Evolutionary conservation across 768 basidiomycete genomes (phyloP), one percentile per base, ranked within the genome.

Genomic region (Podaxis sp.): DNA sequence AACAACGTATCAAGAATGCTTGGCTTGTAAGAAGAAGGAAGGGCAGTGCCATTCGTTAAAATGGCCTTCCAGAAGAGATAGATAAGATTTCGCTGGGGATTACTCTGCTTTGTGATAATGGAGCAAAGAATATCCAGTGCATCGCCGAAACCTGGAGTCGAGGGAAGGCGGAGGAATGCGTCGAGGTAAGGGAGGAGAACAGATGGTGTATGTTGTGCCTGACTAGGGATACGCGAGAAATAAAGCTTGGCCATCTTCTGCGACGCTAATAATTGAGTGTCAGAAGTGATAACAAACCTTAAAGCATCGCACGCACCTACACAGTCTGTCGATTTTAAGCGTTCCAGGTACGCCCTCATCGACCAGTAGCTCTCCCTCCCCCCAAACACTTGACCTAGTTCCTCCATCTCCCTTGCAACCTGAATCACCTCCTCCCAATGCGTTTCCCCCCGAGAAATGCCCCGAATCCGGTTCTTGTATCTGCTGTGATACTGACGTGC

Each of bases 351-450:
- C n/a, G 67, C 66, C 49, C 55, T 80, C 82, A 89, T 82, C 52
- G 83, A 68, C 88, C 88, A 90, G 70, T 83, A 89, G 53, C 78
- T 76, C 68, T 89, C 86, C n/a, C 79, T 75, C 33, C 74, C 71
- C 15, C 67, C 70, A 46, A 82, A 67, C 8, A 62, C 15, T 61
- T 75, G 69, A 40, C 72, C 74, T n/a, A 73, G 61, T 38, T 64
- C 60, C 40, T 69, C 66, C 70, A 86, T 87, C 67, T 82, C 80
- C 38, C 68, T 71, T 8, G 76, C 77, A 11, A 88, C 66, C 56
- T 77, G 73, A 50, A 78, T 53, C 11, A 87, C 70, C 55, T 86
- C 77, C 15, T 74, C 43, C 88, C 87, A 89, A 67, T 83, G 78
- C 6, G 73, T 19, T 33, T 50, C 9, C 37, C 38, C 37, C 13